Percentiles rank a stretch among this genome's conserved stretches.
Conservation (phyloP, 208 protist genomes). For the Acanthamoeba quina region DNA sequence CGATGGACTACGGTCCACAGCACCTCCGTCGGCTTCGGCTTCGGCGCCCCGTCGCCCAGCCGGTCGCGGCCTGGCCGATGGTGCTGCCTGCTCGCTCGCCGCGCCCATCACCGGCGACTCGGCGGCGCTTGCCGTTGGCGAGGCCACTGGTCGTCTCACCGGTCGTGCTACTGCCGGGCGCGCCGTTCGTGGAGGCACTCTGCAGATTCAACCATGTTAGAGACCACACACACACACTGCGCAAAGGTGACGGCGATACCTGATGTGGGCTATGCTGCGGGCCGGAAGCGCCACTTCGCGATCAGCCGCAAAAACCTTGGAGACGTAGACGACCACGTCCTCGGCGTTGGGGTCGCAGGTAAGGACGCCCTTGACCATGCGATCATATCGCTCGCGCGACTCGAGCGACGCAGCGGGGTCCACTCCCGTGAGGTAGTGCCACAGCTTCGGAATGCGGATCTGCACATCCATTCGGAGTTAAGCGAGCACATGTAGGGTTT, state of each 20-base stretch:
- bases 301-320: slow-evolving; percentile 75
- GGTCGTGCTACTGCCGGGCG: neutral
- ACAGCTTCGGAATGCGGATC: slow-evolving; percentile 65
- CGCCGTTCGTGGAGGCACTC: neutral
- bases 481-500: neutral
- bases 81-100: neutral
- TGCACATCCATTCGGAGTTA: neutral
- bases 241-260: neutral
- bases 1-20: neutral
- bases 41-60: neutral
- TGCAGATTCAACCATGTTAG: neutral
- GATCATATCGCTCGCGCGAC: slow-evolving; percentile 16
- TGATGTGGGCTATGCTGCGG: slow-evolving; percentile 51
- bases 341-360: slow-evolving; percentile 61
- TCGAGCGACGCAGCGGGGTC: slow-evolving; percentile 20
- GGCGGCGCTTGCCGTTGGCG: neutral
- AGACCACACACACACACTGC: neutral
- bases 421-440: slow-evolving; percentile 26
- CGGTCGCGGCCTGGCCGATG: neutral
- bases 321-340: slow-evolving; percentile 73
- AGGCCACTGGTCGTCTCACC: slow-evolving; percentile 2
- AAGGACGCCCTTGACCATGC: slow-evolving; percentile 53
- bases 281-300: slow-evolving; percentile 46
- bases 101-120: neutral
- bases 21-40: neutral